Percentiles rank a stretch among this genome's conserved stretches.
Conservation (phyloP, 2,329 filamentous ascomycete species). For the Teratosphaeria nubilosa region DNA sequence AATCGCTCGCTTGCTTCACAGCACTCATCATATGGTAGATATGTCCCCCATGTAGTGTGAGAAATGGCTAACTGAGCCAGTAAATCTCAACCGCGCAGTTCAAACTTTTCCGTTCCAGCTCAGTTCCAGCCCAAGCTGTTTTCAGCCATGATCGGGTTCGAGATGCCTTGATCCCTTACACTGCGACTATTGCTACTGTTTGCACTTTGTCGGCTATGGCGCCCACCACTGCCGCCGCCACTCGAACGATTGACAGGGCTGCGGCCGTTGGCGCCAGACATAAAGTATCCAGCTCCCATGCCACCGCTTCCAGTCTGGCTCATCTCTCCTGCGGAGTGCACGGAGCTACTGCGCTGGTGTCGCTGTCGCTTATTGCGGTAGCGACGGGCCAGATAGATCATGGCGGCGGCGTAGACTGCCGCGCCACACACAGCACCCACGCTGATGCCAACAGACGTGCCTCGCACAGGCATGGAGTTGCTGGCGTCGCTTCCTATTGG, state of each 20-base stretch:
- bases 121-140: slow-evolving; percentile 96
- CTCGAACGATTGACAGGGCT: slow-evolving; percentile 24
- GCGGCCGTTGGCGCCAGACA: slow-evolving; percentile 54
- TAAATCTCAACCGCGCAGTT: background rate
- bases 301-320: slow-evolving; percentile 29
- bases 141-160: slow-evolving; percentile 80
- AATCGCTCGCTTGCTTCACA: background rate
- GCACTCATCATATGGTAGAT: background rate
- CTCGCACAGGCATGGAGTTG: slow-evolving; percentile 48
- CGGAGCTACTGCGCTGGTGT: slow-evolving; percentile 67
- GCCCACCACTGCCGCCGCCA: slow-evolving; percentile 30
- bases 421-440: slow-evolving; percentile 68
- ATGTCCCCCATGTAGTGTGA: background rate
- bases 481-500: slow-evolving; percentile 41
- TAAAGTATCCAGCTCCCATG: slow-evolving; percentile 41
- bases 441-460: slow-evolving; percentile 59
- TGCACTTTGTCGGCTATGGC: slow-evolving; percentile 34
- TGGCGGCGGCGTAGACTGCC: slow-evolving; percentile 81
- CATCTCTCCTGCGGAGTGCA: slow-evolving; percentile 51
- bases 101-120: slow-evolving; percentile 17
- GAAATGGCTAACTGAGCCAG: background rate
- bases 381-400: slow-evolving; percentile 84
- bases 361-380: slow-evolving; percentile 66
- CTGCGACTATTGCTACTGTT: slow-evolving; percentile 60
- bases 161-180: slow-evolving; percentile 63